Evolutionary conservation across 2,329 filamentous ascomycete genomes (phyloP).

Genomic region (Pseudopyricularia cyperi): DNA sequence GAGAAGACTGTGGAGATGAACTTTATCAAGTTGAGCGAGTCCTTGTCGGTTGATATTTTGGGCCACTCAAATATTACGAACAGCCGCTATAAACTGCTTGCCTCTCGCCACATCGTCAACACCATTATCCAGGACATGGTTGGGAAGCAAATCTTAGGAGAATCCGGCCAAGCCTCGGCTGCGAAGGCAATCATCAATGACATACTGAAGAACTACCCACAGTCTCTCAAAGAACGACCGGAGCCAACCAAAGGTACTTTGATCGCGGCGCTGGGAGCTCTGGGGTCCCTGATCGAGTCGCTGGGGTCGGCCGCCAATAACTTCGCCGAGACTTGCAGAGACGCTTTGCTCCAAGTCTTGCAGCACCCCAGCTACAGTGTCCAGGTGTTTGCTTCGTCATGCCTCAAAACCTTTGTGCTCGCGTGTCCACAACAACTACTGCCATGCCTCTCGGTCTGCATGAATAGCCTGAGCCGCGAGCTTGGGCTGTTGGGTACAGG

Average conservation of each 20-base stretch:
- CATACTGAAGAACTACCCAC: constrained; percentile 87
- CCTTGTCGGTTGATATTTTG: constrained; percentile 68
- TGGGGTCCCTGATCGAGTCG: constrained; percentile 64
- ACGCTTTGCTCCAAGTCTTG: constrained; percentile 77
- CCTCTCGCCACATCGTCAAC: constrained; percentile 73
- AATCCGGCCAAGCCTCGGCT: constrained; percentile 76
- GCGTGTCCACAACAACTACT: constrained; percentile 87
- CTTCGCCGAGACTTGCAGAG: constrained; percentile 73
- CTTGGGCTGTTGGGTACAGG: constrained; percentile 63
- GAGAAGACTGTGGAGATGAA: constrained; percentile 72
- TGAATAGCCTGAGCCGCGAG: constrained; percentile 88
- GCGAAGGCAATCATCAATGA: constrained; percentile 75
- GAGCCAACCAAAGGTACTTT: constrained; percentile 84
- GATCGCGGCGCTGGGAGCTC: constrained; percentile 63
- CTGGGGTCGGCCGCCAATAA: constrained; percentile 71
- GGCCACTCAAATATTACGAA: constrained; percentile 62
- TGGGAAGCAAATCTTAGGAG: constrained; percentile 69
- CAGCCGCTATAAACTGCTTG: constrained; percentile 78
- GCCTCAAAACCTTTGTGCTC: constrained; percentile 74
- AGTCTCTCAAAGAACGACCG: constrained; percentile 70
- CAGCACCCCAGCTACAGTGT: constrained; percentile 95
- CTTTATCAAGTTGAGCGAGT: constrained; percentile 70
- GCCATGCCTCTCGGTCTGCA: constrained; percentile 83
- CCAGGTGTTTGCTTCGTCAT: constrained; percentile 78
- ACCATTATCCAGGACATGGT: constrained; percentile 75